Conservation (phyloP, 1,284 basidiomycete species). For the Mycena citricolor region DNA sequence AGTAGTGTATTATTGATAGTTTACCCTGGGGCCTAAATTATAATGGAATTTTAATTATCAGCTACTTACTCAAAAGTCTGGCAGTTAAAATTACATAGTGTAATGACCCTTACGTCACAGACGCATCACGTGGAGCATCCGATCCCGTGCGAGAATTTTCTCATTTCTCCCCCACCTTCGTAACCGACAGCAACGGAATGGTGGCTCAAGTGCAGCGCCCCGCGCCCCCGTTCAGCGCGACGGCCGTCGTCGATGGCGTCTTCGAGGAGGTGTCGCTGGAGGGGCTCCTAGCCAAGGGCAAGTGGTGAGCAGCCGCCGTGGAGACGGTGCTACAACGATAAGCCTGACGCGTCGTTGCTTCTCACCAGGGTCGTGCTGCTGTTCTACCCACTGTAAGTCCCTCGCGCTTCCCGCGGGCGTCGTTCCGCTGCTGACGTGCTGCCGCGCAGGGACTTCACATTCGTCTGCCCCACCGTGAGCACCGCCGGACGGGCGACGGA, state of each 20-base stretch:
- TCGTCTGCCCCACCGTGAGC: constrained; percentile 77
- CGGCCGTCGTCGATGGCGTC: constrained; percentile 71
- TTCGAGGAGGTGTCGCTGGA: constrained; percentile 76
- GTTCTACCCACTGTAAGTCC: constrained; percentile 77
- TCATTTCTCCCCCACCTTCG: too few relatives aligned
- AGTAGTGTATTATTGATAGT: too few relatives aligned
- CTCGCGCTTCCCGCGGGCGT: constrained; percentile 6
- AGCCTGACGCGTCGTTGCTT: constrained; percentile 18
- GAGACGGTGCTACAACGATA: constrained; percentile 8
- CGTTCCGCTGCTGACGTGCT: constrained; percentile 10
- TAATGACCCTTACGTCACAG: too few relatives aligned
- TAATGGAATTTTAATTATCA: too few relatives aligned
- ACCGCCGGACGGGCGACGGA: background rate
- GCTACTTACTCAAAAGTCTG: too few relatives aligned
- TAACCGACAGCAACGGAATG: too few relatives aligned
- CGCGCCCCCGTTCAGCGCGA: constrained; percentile 75
- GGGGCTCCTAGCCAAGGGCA: constrained; percentile 79
- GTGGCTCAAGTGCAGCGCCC: constrained; percentile 74
- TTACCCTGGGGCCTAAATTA: too few relatives aligned
- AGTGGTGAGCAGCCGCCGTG: constrained; percentile 59
- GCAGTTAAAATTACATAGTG: too few relatives aligned
- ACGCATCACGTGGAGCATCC: too few relatives aligned
- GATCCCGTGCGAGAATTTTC: too few relatives aligned
- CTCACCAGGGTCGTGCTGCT: constrained; percentile 67
- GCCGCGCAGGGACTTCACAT: constrained; percentile 66